Base-by-base conservation (phyloP, 2,329 filamentous ascomycete genomes). In the Venturia carpophila region DNA sequence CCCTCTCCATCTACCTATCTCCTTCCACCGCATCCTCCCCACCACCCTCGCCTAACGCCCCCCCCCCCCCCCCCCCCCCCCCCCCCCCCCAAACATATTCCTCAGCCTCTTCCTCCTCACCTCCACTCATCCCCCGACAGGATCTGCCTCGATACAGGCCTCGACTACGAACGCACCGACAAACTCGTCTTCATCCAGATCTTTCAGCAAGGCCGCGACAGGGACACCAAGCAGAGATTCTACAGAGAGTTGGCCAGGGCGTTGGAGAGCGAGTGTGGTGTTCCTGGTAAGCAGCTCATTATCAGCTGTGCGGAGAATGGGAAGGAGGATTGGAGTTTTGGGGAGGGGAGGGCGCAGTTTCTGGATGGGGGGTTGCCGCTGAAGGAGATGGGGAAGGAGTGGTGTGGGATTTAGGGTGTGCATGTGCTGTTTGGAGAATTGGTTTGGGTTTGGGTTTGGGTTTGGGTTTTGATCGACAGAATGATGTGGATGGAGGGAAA, bases 311-410 rank as follows among this genome's bases (percentile, higher is more conserved):
- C 66, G 27, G 55, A 64, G 52, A 73, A 72, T 66, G 69, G 67
- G 24, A 69, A 68, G 67, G 71, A 71, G 58, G 71, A 74, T 67
- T 74, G 73, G 72, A 73, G 71, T 67, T 73, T 74, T 67, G 72
- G 72, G 6, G 63, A 68, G 37, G 71, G 1, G 6, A 65, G 69
- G 49, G 72, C 73, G 47, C 73, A 74, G 64, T 74, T 73, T 62
- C 67, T 73, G 64, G 70, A 65, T 9, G 68, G 67, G 13, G 70
- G 68, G 49, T 63, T 69, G 66, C 45, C 45, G 11, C n/a, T 47
- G 45, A 47, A 21, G n/a, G 45, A 47, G 45, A 9, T 19, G 45
- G 45, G 45, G 17, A n/a, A 47, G 45, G 45, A 47, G 45, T 47
- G n/a, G 45, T 19, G 45, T 47, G 45, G 30, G 30, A 34, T 34